Evolutionary conservation across 805 yeast genomes (phyloP), one percentile per base, ranked within the genome.

Genomic region (Clavispora vitiphila): DNA sequence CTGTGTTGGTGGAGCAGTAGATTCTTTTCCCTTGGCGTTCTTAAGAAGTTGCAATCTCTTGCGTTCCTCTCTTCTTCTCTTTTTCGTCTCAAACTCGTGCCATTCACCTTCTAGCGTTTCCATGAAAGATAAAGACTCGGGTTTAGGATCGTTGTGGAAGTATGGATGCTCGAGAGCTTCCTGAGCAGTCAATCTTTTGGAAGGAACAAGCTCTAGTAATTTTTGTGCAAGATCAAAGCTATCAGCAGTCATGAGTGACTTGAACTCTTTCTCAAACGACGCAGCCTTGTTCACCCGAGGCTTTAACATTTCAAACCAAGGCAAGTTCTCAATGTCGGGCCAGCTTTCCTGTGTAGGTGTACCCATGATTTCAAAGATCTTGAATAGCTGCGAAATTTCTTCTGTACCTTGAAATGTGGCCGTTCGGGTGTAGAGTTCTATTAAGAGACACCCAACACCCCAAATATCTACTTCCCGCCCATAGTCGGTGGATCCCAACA

Each of bases 61-160:
- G 24, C 74, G 54, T 49, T 71, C 77, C 46, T 69, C 67, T 44
- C 83, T 66, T 47, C 86, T 70, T 53, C 84, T 76, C 65, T 80
- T 83, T 61, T 91, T 89, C 2, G 96, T 93, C 56, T 91, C 99
- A 61, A 84, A 91, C 58, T 91, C 99, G 58, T 91, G 99, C 93
- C 97, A 91, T 61, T 95, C 98, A 3, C 93, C 95, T 41, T 71
- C 68, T 22, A 81, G 62, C n/a, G 71, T 70, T 22, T 71, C 66
- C 49, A 83, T 69, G 40, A 80, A 72, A 9, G 65, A 60, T 29
- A 87, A 67, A 5, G 81, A 79, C 47, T 75, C 80, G 1, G 86
- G 81, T 24, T 53, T 49, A 0, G 96, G 96, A 6, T 77, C 81
- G 37, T 80, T 83, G 3, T 60, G 58, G 55, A 91, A 93, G 64